These are phyloP conservation scores for Colletotrichum sojae DNA, from an alignment of 2,329 filamentous ascomycete genomes.

Conservation along the genomic window DNA sequence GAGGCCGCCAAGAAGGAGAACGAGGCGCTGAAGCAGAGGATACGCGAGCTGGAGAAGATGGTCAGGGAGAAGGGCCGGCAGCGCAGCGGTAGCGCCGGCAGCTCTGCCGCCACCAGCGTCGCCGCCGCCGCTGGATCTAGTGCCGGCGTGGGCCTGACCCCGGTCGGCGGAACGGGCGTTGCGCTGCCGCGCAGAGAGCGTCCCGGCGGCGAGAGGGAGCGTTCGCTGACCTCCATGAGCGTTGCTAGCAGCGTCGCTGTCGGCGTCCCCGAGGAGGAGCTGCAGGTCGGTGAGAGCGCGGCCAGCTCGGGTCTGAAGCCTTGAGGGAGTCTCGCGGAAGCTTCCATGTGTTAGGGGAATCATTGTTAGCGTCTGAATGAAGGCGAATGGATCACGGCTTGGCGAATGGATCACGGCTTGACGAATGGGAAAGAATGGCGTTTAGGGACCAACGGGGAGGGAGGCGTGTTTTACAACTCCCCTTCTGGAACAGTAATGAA, in stretches of 20 bases:
- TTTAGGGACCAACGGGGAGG: not conserved
- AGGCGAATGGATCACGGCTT: conserved; percentile 16
- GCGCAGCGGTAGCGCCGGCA: conserved; percentile 68
- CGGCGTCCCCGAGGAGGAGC: conserved; percentile 72
- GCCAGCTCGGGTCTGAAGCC: conserved; percentile 60
- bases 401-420: conserved; percentile 25
- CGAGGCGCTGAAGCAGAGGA: conserved; percentile 70
- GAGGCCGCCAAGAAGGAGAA: conserved; percentile 76
- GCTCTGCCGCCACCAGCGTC: conserved; percentile 41
- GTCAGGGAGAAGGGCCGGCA: conserved; percentile 64
- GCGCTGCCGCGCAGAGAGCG: conserved; percentile 59
- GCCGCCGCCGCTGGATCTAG: not conserved
- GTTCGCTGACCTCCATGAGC: conserved; percentile 59
- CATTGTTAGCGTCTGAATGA: conserved; percentile 22
- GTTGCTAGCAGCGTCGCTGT: conserved; percentile 61
- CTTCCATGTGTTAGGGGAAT: not conserved
- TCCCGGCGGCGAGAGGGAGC: conserved; percentile 57
- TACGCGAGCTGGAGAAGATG: conserved; percentile 73
- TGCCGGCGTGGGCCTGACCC: conserved; percentile 47
- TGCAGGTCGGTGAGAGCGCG: conserved; percentile 74
- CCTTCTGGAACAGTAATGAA: not conserved
- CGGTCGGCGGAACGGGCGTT: conserved; percentile 54
- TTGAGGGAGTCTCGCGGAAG: conserved; percentile 1
- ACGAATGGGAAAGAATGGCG: conserved; percentile 29
- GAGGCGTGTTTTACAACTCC: not conserved